Conservation (phyloP, 2,329 filamentous ascomycete species). For the Pseudodiploospora longispora region DNA sequence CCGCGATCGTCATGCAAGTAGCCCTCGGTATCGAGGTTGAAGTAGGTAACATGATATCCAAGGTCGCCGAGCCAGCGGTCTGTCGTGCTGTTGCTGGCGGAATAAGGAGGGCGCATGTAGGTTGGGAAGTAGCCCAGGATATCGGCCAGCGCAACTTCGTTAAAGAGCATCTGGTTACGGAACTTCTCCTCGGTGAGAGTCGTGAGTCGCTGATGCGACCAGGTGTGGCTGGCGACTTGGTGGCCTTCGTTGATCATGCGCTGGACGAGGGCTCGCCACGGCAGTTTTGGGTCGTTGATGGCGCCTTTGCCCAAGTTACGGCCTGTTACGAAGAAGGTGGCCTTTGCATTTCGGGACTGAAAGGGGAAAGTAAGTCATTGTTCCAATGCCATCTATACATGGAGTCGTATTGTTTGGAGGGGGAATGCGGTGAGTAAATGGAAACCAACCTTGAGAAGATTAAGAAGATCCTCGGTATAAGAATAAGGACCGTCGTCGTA, state of each 20-base stretch:
- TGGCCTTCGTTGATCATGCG: slow-evolving; percentile 48
- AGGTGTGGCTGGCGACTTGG: slow-evolving; percentile 50
- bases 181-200: slow-evolving; percentile 24
- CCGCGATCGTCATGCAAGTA: slow-evolving; percentile 44
- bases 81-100: slow-evolving; percentile 32
- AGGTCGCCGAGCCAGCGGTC: slow-evolving; percentile 32
- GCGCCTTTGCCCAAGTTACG: slow-evolving; percentile 31
- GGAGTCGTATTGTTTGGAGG: fast-evolving
- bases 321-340: slow-evolving; percentile 31
- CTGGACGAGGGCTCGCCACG: slow-evolving; percentile 27
- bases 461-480: slow-evolving; percentile 34
- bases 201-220: slow-evolving; percentile 37
- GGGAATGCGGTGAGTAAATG: not conserved
- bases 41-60: slow-evolving; percentile 52
- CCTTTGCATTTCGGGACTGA: slow-evolving; percentile 24
- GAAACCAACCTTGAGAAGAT: slow-evolving; percentile 22
- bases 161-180: slow-evolving; percentile 32
- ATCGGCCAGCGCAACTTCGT: slow-evolving; percentile 34
- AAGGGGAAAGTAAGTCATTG: slow-evolving; percentile 1
- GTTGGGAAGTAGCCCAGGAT: slow-evolving; percentile 33
- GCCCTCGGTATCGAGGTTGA: slow-evolving; percentile 53
- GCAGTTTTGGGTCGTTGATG: slow-evolving; percentile 30
- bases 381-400: not conserved
- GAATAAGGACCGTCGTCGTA: slow-evolving; percentile 38
- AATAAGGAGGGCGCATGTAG: slow-evolving; percentile 38